phyloP scores from a whole-genome alignment of 305 asterid species.

The Petunia hybrid region DNA sequence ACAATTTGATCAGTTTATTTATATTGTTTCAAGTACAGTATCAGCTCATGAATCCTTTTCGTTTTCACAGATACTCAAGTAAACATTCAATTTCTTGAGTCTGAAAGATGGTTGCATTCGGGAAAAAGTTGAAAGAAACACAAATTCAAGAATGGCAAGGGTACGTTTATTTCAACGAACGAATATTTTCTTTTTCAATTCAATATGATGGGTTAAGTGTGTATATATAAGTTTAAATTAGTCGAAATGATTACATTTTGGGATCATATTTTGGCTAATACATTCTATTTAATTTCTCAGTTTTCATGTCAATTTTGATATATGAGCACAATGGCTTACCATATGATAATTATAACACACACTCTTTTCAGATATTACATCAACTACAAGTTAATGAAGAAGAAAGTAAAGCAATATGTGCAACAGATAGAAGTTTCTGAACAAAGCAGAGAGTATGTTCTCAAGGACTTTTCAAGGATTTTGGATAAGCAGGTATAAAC shows the following conservation, averaged over 20 bases:
- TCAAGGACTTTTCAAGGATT: constrained; percentile 71
- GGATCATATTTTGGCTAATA: neutral
- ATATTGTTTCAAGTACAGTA: neutral
- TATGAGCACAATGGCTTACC: neutral
- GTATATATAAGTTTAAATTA: neutral
- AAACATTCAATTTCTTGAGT: neutral
- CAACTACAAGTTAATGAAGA: constrained; percentile 81
- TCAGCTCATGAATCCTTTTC: neutral
- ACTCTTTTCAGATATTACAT: constrained; percentile 61
- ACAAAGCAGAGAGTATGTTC: constrained; percentile 52
- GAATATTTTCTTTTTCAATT: neutral
- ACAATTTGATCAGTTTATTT: too few species aligned
- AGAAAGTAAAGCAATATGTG: constrained; percentile 70
- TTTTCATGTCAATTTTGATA: neutral
- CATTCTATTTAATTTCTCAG: neutral
- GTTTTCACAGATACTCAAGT: constrained; percentile 7
- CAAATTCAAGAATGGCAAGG: constrained; percentile 81
- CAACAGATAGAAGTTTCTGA: constrained; percentile 57
- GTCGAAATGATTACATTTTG: neutral
- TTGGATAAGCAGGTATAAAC: constrained; percentile 72
- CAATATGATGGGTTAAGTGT: constrained; percentile 10
- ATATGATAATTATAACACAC: constrained; percentile 23
- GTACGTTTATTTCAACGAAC: constrained; percentile 41
- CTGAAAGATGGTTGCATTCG: constrained; percentile 73
- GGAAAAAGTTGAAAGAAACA: constrained; percentile 64